Evolutionary conservation across 2,329 filamentous ascomycete species (phyloP).

Genomic region (Nemania abortiva): DNA sequence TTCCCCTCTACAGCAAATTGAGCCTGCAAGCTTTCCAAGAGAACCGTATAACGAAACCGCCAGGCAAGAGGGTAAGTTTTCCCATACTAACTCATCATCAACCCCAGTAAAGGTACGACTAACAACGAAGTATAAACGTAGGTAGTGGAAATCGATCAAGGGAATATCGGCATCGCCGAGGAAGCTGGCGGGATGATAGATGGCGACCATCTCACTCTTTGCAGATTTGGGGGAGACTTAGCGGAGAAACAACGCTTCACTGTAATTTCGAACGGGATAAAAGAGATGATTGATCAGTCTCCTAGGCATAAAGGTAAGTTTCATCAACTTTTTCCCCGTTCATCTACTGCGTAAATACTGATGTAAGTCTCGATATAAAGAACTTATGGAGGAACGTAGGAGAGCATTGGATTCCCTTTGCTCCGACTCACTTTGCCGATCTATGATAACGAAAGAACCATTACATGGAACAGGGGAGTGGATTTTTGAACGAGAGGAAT

Average conservation of each 20-base stretch:
- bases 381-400: not conserved
- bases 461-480: not conserved
- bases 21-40: not conserved
- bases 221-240: not conserved
- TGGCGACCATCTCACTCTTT: slow-evolving; percentile 15
- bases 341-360: not conserved
- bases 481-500: not conserved
- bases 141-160: not conserved
- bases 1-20: not conserved
- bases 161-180: not conserved
- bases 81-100: not conserved
- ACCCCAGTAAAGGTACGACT: not conserved
- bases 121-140: not conserved
- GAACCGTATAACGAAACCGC: not conserved
- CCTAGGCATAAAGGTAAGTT: slow-evolving; percentile 2
- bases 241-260: not conserved
- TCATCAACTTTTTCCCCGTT: not conserved
- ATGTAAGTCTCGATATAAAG: not conserved
- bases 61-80: not conserved
- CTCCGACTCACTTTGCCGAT: not conserved
- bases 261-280: not conserved
- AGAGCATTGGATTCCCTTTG: not conserved
- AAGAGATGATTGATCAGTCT: slow-evolving; percentile 1
- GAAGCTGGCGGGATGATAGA: not conserved
- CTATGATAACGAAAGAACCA: not conserved